These are phyloP conservation scores for Trypanosoma congolense DNA, from an alignment of 208 protist species.

Conservation along the genomic window DNA sequence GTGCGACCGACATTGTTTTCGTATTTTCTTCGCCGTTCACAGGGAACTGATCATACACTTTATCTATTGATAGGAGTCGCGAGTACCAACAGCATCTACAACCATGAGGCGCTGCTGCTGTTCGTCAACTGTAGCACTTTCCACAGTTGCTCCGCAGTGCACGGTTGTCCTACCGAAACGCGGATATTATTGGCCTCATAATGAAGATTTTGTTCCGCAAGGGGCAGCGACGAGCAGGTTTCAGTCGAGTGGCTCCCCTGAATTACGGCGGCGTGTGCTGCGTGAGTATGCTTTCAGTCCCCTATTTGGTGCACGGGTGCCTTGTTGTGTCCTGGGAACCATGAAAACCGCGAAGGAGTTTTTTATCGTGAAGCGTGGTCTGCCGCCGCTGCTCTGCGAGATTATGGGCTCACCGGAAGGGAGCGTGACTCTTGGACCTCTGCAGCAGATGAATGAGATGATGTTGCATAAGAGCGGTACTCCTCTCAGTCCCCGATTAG, in stretches of 20 bases:
- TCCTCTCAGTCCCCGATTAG: constrained; percentile 48
- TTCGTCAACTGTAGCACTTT: too few species aligned
- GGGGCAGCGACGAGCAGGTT: constrained; percentile 51
- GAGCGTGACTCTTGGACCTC: constrained; percentile 39
- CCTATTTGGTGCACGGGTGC: constrained; percentile 53
- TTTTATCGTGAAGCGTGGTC: constrained; percentile 26
- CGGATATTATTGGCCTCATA: constrained; percentile 71
- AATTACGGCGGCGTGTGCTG: constrained; percentile 49
- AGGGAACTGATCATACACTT: too few species aligned
- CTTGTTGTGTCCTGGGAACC: constrained; percentile 63
- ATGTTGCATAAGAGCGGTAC: constrained; percentile 47
- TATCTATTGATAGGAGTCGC: too few species aligned
- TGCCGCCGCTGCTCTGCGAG: constrained; percentile 28
- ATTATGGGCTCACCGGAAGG: constrained; percentile 19
- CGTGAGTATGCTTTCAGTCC: constrained; percentile 74
- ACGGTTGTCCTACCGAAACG: constrained; percentile 21
- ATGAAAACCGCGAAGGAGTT: constrained; percentile 17
- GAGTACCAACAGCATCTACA: too few species aligned
- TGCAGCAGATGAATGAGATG: constrained; percentile 63
- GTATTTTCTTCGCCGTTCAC: too few species aligned
- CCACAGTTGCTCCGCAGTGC: not conserved
- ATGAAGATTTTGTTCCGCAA: constrained; percentile 73
- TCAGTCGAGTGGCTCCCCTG: constrained; percentile 66
- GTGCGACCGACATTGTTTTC: too few species aligned
- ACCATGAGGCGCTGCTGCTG: too few species aligned